phyloP scores from a whole-genome alignment of 768 basidiomycete species.

The Mycena chlorophos region DNA sequence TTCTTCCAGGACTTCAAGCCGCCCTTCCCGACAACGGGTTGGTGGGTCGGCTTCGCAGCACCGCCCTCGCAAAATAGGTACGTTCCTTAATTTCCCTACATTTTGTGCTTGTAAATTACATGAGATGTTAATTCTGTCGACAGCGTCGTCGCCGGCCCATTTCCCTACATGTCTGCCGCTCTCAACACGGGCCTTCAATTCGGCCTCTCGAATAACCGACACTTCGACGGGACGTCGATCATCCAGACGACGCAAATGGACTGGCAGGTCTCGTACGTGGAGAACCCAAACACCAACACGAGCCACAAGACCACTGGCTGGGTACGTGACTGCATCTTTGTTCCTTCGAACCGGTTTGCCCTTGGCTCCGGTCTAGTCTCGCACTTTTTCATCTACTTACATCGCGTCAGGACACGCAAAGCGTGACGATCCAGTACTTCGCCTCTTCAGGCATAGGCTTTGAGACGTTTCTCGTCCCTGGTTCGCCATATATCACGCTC shows the following conservation, averaged over 20 bases:
- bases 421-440: constrained; percentile 38
- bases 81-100: constrained; percentile 4
- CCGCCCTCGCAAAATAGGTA: constrained; percentile 24
- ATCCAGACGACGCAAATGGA: constrained; percentile 34
- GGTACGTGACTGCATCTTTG: constrained; percentile 27
- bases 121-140: neutral
- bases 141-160: constrained; percentile 34
- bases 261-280: constrained; percentile 34
- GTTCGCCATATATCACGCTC: constrained; percentile 37
- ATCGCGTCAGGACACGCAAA: constrained; percentile 31
- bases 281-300: constrained; percentile 28
- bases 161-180: constrained; percentile 33
- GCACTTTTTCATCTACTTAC: too few species aligned
- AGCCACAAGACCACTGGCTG: constrained; percentile 36
- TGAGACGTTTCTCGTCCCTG: constrained; percentile 34
- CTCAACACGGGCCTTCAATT: constrained; percentile 30
- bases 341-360: too few species aligned
- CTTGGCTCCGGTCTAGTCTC: too few species aligned
- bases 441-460: constrained; percentile 29
- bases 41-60: constrained; percentile 37
- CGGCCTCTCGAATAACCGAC: constrained; percentile 31
- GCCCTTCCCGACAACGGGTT: constrained; percentile 36
- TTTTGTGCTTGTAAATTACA: too few species aligned
- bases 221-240: constrained; percentile 35
- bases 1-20: constrained; percentile 36